A percentile compares a stretch with the other conserved stretches of the same genome.
These are phyloP conservation scores for Suillus fuscotomentosus DNA, from an alignment of 768 basidiomycete genomes.

Conservation along the genomic window DNA sequence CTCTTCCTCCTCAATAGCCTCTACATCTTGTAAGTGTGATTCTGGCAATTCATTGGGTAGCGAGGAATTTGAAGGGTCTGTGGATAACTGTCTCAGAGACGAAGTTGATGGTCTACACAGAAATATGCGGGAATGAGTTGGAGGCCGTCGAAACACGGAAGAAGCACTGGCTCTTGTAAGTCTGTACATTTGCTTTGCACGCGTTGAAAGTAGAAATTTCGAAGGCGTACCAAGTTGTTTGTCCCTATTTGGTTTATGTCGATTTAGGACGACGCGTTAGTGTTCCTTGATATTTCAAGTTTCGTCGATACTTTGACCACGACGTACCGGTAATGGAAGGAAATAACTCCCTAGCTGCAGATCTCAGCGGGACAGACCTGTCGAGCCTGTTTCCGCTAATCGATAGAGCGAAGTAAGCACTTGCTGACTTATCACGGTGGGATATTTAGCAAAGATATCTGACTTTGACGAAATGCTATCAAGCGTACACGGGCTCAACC, in stretches of 20 bases:
- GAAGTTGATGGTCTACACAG: neutral
- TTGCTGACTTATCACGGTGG: neutral
- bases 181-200: conserved; percentile 24
- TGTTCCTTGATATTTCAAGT: neutral
- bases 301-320: conserved; percentile 6
- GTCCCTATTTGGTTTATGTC: conserved; percentile 18
- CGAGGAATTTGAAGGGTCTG: conserved; percentile 7
- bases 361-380: conserved; percentile 45
- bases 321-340: conserved; percentile 9
- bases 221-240: conserved; percentile 3
- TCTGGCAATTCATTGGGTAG: neutral
- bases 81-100: conserved; percentile 16
- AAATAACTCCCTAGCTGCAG: conserved; percentile 42
- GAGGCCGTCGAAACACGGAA: conserved; percentile 13
- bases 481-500: conserved; percentile 80
- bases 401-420: conserved; percentile 64
- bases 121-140: conserved; percentile 3
- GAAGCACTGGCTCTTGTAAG: conserved; percentile 15
- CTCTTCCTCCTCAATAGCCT: conserved; percentile 7
- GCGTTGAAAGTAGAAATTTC: conserved; percentile 15
- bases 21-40: neutral
- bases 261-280: conserved; percentile 12
- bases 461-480: conserved; percentile 4
- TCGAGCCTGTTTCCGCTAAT: conserved; percentile 60
- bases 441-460: neutral